A percentile compares a stretch with the other conserved stretches of the same genome.
These are phyloP conservation scores for Gloeopeniophorella convolvens DNA, from an alignment of 768 basidiomycete species.

Conservation along the genomic window DNA sequence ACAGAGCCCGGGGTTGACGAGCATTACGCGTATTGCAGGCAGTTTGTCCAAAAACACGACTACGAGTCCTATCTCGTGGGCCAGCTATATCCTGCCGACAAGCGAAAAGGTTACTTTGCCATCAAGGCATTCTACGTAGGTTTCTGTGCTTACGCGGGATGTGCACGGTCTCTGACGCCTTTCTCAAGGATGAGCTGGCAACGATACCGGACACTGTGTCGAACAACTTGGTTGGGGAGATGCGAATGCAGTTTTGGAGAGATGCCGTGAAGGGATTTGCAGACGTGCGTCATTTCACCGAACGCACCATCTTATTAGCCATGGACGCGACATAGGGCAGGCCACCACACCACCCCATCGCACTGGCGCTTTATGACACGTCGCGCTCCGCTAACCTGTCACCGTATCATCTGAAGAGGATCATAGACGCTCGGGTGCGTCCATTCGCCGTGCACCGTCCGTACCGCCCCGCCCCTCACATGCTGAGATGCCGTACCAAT, in stretches of 20 bases:
- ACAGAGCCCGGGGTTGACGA: slow-evolving; percentile 28
- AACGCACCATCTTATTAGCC: slow-evolving; percentile 12
- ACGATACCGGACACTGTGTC: slow-evolving; percentile 72
- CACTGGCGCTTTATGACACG: slow-evolving; percentile 60
- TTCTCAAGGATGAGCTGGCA: slow-evolving; percentile 62
- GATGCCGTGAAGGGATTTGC: slow-evolving; percentile 65
- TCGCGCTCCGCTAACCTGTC: slow-evolving; percentile 46
- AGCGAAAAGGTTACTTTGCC: slow-evolving; percentile 66
- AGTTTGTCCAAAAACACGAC: slow-evolving; percentile 71
- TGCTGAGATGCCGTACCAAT: slow-evolving; percentile 3
- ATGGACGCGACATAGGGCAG: slow-evolving; percentile 43
- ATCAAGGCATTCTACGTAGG: slow-evolving; percentile 81
- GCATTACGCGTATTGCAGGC: slow-evolving; percentile 58
- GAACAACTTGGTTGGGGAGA: slow-evolving; percentile 66
- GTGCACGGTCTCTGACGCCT: slow-evolving; percentile 26
- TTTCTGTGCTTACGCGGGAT: too few relatives aligned
- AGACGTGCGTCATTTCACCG: slow-evolving; percentile 40
- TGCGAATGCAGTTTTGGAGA: slow-evolving; percentile 85
- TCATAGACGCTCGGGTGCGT: slow-evolving; percentile 77
- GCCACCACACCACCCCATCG: slow-evolving; percentile 77
- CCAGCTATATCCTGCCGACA: slow-evolving; percentile 62
- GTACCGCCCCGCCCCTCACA: background rate
- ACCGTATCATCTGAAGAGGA: slow-evolving; percentile 73
- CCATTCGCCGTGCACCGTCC: too few relatives aligned
- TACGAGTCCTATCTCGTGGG: slow-evolving; percentile 72